Percentiles rank a stretch among this genome's conserved stretches.
phyloP scores from a whole-genome alignment of 2,329 filamentous ascomycete species.

The Aureobasidium melanogenum region DNA sequence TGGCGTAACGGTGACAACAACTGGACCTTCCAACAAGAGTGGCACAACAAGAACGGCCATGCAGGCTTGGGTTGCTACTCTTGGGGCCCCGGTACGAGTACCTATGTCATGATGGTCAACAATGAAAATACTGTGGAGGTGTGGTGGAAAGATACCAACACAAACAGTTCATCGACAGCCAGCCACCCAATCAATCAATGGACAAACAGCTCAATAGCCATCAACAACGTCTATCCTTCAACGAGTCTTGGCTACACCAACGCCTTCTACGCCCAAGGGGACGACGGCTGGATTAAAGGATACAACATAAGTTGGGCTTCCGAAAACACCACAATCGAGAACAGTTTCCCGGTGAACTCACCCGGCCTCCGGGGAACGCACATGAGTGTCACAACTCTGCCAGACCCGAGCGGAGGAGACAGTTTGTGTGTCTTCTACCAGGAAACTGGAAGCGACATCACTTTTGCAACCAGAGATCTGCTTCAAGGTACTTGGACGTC shows the following conservation, averaged over 20 bases:
- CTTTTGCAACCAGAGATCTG: constrained; percentile 23
- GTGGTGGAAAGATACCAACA: constrained; percentile 38
- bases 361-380: constrained; percentile 32
- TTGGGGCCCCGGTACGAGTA: constrained; percentile 31
- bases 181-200: constrained; percentile 34
- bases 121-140: constrained; percentile 31
- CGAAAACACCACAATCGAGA: constrained; percentile 29
- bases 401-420: constrained; percentile 23
- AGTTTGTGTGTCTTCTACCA: constrained; percentile 27
- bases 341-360: constrained; percentile 25
- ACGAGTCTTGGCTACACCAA: constrained; percentile 35
- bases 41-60: constrained; percentile 33
- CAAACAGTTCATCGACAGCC: constrained; percentile 21
- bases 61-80: constrained; percentile 37
- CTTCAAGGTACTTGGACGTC: constrained; percentile 23
- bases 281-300: constrained; percentile 26
- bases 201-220: constrained; percentile 24
- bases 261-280: constrained; percentile 32
- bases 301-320: constrained; percentile 31
- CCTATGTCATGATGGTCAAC: constrained; percentile 37
- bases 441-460: constrained; percentile 22
- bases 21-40: constrained; percentile 30
- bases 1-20: constrained; percentile 31
- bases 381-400: constrained; percentile 29
- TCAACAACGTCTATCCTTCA: constrained; percentile 30